Percentiles rank a stretch among this genome's conserved stretches.
phyloP scores from a whole-genome alignment of 2,329 filamentous ascomycete species.

The Arthrinium phaeospermum region DNA sequence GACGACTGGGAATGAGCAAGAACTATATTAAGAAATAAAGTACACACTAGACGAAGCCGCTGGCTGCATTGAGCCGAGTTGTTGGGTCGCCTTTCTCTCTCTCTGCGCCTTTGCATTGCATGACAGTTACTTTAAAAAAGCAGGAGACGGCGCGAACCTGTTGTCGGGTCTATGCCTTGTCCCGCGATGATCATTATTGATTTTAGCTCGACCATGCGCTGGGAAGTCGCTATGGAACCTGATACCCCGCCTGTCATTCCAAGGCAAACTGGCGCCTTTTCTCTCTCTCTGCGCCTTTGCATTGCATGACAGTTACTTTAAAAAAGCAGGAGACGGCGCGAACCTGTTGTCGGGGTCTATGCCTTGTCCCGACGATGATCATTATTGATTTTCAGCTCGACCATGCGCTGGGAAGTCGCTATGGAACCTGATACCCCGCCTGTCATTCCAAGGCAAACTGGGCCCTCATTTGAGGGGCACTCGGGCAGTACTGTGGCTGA shows the following conservation, averaged over 20 bases:
- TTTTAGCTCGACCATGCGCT: not conserved
- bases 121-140: not conserved
- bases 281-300: not conserved
- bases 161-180: not conserved
- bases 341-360: not conserved
- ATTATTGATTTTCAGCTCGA: not conserved
- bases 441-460: not conserved
- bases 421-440: not conserved
- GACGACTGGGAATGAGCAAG: not conserved
- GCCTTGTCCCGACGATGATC: not conserved
- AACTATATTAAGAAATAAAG: slow-evolving; percentile 1
- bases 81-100: not conserved
- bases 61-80: slow-evolving; percentile 1
- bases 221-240: not conserved
- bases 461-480: not conserved
- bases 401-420: not conserved
- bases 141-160: not conserved
- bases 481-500: slow-evolving; percentile 5
- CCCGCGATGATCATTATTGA: not conserved
- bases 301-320: not conserved
- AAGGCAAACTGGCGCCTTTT: not conserved
- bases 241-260: not conserved
- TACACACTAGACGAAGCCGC: not conserved
- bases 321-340: not conserved
- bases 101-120: not conserved